A percentile compares a stretch with the other conserved stretches of the same genome.
Evolutionary conservation across 129 eudicot species (phyloP).

Genomic region (Logfia minima): DNA sequence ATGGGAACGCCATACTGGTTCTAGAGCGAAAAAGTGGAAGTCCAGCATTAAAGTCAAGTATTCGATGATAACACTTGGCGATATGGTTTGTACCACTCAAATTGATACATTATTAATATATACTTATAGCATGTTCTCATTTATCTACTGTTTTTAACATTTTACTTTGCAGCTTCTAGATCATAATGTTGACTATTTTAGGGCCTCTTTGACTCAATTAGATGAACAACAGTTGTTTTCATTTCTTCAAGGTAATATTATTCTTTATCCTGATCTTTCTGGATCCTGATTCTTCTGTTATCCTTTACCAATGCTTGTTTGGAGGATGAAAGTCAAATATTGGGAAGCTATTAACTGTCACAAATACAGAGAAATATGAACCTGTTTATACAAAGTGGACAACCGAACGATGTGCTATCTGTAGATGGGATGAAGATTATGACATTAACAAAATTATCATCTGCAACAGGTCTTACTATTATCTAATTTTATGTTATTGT

Average conservation of each 20-base stretch:
- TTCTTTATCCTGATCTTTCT: conserved; percentile 12
- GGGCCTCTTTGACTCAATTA: conserved; percentile 36
- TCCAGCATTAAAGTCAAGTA: conserved; percentile 81
- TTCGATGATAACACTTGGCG: conserved; percentile 55
- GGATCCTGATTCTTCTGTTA: conserved; percentile 1
- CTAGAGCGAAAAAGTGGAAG: conserved; percentile 94
- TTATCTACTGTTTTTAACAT: conserved; percentile 15
- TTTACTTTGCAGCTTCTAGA: conserved; percentile 54
- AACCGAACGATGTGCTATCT: conserved; percentile 89
- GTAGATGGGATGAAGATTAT: conserved; percentile 97
- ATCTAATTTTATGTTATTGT: neutral
- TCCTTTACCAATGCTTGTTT: neutral
- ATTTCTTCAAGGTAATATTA: conserved; percentile 57
- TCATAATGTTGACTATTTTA: conserved; percentile 39
- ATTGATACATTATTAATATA: neutral
- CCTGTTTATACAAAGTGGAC: conserved; percentile 93
- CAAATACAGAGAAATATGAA: conserved; percentile 59
- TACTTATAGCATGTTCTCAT: neutral
- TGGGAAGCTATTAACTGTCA: neutral
- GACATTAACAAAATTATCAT: conserved; percentile 90
- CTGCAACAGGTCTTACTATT: conserved; percentile 69
- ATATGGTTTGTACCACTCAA: conserved; percentile 58
- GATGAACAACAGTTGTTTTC: conserved; percentile 58
- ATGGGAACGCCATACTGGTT: conserved; percentile 99
- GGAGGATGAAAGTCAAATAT: neutral